Conservation (phyloP, 2,329 filamentous ascomycete genomes). For the Plectosphaerella sp. region DNA sequence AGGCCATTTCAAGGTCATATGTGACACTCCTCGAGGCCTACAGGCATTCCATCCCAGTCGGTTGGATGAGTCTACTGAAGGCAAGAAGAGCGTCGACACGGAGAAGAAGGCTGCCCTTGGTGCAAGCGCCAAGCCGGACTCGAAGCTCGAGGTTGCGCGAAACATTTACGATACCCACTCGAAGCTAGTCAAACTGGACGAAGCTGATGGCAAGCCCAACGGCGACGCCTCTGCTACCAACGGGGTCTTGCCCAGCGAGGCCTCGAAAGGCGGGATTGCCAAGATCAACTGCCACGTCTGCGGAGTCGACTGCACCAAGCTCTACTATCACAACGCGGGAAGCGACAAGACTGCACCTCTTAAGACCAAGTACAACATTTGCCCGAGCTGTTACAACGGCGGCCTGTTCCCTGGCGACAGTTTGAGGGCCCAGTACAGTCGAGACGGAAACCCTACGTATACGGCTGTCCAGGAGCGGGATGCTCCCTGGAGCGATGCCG, state of each 20-base stretch:
- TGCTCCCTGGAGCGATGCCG: conserved; percentile 85
- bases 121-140: conserved; percentile 65
- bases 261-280: conserved; percentile 61
- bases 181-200: background rate
- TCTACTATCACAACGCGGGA: conserved; percentile 56
- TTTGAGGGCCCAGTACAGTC: conserved; percentile 75
- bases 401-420: conserved; percentile 78
- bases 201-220: conserved; percentile 63
- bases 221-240: conserved; percentile 68
- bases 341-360: conserved; percentile 46
- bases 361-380: conserved; percentile 79
- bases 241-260: conserved; percentile 56
- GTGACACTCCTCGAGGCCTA: conserved; percentile 89
- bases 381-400: conserved; percentile 85
- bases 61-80: conserved; percentile 61
- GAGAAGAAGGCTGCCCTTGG: conserved; percentile 56
- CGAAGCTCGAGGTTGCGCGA: conserved; percentile 88
- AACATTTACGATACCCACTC: conserved; percentile 88
- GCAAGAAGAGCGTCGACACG: conserved; percentile 60
- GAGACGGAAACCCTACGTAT: conserved; percentile 85
- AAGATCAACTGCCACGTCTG: conserved; percentile 85
- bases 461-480: conserved; percentile 75
- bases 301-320: conserved; percentile 76
- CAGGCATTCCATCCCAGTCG: conserved; percentile 93
- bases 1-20: conserved; percentile 93